These are phyloP conservation scores for Xerocomus potaroensis DNA, from an alignment of 768 basidiomycete species.

Conservation along the genomic window DNA sequence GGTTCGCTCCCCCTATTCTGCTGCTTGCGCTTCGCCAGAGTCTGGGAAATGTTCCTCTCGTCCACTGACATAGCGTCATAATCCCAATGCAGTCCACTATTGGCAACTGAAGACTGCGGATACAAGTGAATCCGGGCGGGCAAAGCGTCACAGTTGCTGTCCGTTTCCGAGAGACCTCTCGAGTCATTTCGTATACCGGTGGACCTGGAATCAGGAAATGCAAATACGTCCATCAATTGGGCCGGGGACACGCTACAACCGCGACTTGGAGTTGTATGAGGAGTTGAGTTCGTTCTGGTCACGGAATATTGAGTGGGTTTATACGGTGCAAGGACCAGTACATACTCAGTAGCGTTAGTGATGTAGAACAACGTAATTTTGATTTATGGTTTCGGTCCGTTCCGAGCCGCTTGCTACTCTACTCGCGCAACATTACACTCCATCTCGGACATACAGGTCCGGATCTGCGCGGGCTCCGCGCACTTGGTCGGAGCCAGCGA, in stretches of 20 bases:
- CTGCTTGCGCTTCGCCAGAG: constrained; percentile 3
- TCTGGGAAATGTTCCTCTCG: not conserved
- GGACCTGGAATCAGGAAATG: constrained; percentile 13
- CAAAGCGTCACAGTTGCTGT: not conserved
- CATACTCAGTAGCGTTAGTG: no score
- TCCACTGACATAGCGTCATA: not conserved
- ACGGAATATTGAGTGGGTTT: no score
- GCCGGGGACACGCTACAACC: not conserved
- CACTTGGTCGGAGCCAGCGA: no score
- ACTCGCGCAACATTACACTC: no score
- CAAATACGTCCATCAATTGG: constrained; percentile 11
- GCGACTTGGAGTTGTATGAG: not conserved
- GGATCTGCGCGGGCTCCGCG: no score
- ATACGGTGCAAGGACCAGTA: no score
- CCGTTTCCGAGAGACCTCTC: not conserved
- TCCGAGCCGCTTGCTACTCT: no score
- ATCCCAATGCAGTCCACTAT: not conserved
- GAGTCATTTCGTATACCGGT: not conserved
- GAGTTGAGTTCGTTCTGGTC: not conserved
- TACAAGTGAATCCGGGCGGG: constrained; percentile 8
- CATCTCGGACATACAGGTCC: no score
- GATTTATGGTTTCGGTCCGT: no score
- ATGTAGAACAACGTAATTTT: no score
- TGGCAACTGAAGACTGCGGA: not conserved
- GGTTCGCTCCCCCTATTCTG: not conserved